These are phyloP conservation scores for Phytophthora pistaciae DNA, from an alignment of 352 stramenopile genomes.

Conservation along the genomic window DNA sequence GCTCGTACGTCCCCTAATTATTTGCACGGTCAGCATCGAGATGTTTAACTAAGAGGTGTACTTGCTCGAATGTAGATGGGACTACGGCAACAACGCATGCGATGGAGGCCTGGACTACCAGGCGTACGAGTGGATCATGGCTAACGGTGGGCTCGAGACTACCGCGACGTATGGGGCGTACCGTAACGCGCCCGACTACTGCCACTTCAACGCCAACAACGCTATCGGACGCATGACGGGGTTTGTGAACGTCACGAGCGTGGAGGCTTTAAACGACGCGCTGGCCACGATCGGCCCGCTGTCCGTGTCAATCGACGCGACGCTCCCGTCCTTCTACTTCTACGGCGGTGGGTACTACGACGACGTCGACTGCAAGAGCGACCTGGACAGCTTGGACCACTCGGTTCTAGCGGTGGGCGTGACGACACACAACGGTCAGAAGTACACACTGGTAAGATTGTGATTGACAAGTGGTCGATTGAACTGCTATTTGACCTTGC, in stretches of 20 bases:
- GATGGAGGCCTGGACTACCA: constrained; percentile 92
- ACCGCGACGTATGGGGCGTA: constrained; percentile 88
- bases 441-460: constrained; percentile 90
- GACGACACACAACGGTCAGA: constrained; percentile 87
- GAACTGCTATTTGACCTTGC: not conserved
- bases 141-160: constrained; percentile 81
- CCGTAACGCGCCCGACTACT: constrained; percentile 90
- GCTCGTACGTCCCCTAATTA: constrained; percentile 62
- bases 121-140: constrained; percentile 91
- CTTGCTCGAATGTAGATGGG: constrained; percentile 63
- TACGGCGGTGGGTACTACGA: constrained; percentile 90
- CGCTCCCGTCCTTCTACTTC: constrained; percentile 90
- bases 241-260: constrained; percentile 84
- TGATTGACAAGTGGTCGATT: not conserved
- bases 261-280: constrained; percentile 85
- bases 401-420: constrained; percentile 93
- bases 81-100: constrained; percentile 92
- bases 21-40: not conserved
- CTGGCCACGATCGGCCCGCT: constrained; percentile 84
- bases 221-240: constrained; percentile 78
- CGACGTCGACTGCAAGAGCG: constrained; percentile 90
- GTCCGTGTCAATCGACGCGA: constrained; percentile 90
- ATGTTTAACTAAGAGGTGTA: constrained; percentile 9
- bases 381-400: constrained; percentile 93
- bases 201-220: constrained; percentile 85